Base-by-base conservation (phyloP, 768 basidiomycete species). In the Phlebiopsis flavidoalba region DNA sequence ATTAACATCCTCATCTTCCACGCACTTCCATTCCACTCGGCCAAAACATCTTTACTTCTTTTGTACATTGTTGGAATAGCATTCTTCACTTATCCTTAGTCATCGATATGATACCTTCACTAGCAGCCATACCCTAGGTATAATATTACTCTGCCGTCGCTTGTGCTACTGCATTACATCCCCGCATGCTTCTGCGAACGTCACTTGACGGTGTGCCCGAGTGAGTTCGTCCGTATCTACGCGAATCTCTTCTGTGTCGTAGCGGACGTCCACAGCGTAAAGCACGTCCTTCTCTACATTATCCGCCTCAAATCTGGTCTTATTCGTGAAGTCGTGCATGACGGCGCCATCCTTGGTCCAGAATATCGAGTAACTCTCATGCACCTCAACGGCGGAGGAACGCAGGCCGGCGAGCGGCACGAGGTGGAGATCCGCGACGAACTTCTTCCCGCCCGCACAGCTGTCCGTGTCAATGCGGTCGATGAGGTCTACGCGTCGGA, bases 331-430 rank as follows among this genome's bases (percentile, higher is more conserved):
- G 6, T 69, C 71, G 1, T 72, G 67, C n/a, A 89, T 64, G 1
- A 74, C 61, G 0, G 62, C 60, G 11, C 79, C 82, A 62, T 86
- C 76, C 62, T 75, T 81, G 33, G 68, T 69, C 88, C 89, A 90
- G 19, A 68, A 67, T 57, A 89, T 80, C 8, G 74, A 73, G 65
- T 87, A 88, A 56, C 76, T 79, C 68, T 85, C 83, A n/a, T 67
- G 69, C 19, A 69, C 62, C 21, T 57, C 65, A 0, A 65, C 63
- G 2, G 61, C 59, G n/a, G 77, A 75, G 35, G 60, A 62, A 58
- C 81, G 71, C 60, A 87, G 77, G 56, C 87, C 80, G 0, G 83
- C 88, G 15, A 91, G 76, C 12, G 86, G 83, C 15, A 89, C 75
- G 33, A 89, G 80, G 14, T 73, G 67, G 15, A 86, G 64, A n/a